These are phyloP conservation scores for Isatis lusitanica DNA, from an alignment of 441 rosid species.

Conservation along the genomic window DNA sequence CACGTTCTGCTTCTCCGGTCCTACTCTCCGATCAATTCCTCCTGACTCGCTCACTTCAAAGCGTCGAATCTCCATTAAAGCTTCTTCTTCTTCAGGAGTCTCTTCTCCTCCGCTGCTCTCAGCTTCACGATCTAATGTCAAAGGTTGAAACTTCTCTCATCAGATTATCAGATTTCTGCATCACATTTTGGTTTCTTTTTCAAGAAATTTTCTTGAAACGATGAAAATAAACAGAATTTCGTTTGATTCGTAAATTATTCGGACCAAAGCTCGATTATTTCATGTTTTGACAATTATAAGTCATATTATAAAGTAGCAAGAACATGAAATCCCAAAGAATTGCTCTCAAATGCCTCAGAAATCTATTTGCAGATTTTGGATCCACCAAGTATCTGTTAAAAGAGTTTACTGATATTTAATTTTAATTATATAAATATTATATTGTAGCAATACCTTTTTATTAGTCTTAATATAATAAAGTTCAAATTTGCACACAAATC, in stretches of 20 bases:
- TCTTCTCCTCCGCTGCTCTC: slow-evolving; percentile 29
- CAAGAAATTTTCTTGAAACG: not conserved
- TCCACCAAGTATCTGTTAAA: not conserved
- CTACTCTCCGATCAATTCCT: slow-evolving; percentile 17
- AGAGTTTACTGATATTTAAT: not conserved
- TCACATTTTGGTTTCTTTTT: not conserved
- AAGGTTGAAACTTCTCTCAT: slow-evolving; percentile 37
- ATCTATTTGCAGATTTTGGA: not conserved
- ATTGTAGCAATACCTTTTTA: not conserved
- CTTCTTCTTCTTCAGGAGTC: slow-evolving; percentile 24
- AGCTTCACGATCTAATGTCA: slow-evolving; percentile 38
- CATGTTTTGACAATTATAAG: too few species aligned
- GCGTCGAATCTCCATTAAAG: slow-evolving; percentile 25
- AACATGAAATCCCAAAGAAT: not conserved
- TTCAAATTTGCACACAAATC: not conserved
- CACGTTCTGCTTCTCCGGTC: slow-evolving; percentile 27
- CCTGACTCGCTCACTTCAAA: slow-evolving; percentile 12
- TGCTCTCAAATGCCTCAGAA: not conserved
- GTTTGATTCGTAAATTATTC: not conserved
- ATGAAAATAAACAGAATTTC: not conserved
- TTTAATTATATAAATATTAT: not conserved
- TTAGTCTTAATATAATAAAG: not conserved
- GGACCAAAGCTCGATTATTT: too few species aligned
- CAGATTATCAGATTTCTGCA: not conserved
- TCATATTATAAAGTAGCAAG: too few species aligned